Conservation (phyloP, 2,329 filamentous ascomycete genomes). For the Neofusicoccum umdonicola region DNA sequence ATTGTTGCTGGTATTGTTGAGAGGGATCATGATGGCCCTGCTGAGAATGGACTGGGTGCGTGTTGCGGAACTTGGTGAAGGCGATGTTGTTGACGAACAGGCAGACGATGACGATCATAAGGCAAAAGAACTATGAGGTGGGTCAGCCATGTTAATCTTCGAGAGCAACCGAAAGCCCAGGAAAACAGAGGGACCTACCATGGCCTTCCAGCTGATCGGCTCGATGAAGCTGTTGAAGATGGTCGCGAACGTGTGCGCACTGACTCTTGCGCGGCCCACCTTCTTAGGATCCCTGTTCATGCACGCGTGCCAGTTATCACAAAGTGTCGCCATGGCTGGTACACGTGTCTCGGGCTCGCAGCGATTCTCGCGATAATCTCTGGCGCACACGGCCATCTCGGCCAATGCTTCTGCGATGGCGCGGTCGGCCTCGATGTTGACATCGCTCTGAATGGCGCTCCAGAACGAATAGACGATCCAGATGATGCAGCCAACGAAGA, state of each 20-base stretch:
- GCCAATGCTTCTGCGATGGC: slow-evolving; percentile 67
- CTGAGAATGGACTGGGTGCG: slow-evolving; percentile 24
- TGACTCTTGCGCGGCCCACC: slow-evolving; percentile 76
- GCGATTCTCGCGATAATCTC: slow-evolving; percentile 71
- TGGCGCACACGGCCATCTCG: slow-evolving; percentile 70
- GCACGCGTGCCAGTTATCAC: slow-evolving; percentile 79
- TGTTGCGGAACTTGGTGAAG: slow-evolving; percentile 54
- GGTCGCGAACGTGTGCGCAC: slow-evolving; percentile 82
- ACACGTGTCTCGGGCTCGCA: slow-evolving; percentile 66
- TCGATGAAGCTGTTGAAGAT: slow-evolving; percentile 95
- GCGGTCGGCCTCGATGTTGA: slow-evolving; percentile 68
- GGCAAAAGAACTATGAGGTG: slow-evolving; percentile 46
- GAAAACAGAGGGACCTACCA: slow-evolving; percentile 49
- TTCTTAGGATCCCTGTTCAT: slow-evolving; percentile 80
- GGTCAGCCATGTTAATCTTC: not conserved
- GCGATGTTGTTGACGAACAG: slow-evolving; percentile 60
- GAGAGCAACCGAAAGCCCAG: not conserved
- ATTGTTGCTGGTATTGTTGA: slow-evolving; percentile 21
- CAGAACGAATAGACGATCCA: slow-evolving; percentile 71
- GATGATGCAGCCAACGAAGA: slow-evolving; percentile 55
- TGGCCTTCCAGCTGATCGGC: slow-evolving; percentile 80
- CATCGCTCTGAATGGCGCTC: slow-evolving; percentile 69
- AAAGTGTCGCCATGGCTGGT: slow-evolving; percentile 71
- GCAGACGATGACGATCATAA: slow-evolving; percentile 49
- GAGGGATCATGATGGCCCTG: slow-evolving; percentile 15